Percentiles rank a stretch among this genome's conserved stretches.
phyloP scores from a whole-genome alignment of 257 asterid species.

The Craterostigma plantagineum region DNA sequence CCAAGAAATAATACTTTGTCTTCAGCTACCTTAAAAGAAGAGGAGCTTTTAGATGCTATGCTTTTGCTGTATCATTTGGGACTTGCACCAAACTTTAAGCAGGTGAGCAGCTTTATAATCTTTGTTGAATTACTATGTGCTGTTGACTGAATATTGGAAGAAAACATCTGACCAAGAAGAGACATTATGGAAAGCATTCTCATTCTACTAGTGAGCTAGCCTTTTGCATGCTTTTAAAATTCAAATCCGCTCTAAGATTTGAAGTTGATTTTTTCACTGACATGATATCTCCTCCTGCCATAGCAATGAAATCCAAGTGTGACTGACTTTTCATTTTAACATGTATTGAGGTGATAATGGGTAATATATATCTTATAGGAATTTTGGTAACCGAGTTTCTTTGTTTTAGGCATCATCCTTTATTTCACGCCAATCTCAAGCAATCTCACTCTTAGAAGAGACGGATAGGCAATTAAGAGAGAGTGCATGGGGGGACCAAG shows the following conservation, averaged over 20 bases:
- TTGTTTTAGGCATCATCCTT: conserved; percentile 58
- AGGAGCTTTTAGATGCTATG: conserved; percentile 92
- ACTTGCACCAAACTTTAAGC: conserved; percentile 89
- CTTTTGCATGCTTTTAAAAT: no score
- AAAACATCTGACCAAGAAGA: not conserved
- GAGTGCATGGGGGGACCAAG: conserved; percentile 41
- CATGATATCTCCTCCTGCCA: no score
- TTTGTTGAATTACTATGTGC: not conserved
- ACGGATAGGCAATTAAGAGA: conserved; percentile 82
- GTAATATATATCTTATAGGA: not conserved
- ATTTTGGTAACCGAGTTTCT: conserved; percentile 3
- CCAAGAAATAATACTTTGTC: conserved; percentile 39
- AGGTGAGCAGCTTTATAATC: conserved; percentile 28
- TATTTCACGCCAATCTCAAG: conserved; percentile 71
- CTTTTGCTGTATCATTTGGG: conserved; percentile 85
- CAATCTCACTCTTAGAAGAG: conserved; percentile 64
- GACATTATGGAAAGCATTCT: not conserved
- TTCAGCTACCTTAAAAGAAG: conserved; percentile 74
- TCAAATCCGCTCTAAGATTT: no score
- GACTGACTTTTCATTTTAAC: no score
- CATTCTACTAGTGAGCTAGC: no score
- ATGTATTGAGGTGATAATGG: no score
- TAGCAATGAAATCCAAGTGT: no score
- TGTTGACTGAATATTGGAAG: not conserved
- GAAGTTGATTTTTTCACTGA: no score